Evolutionary conservation across 164 flowering plant genomes (phyloP).

Genomic region (Tetracentron sinense): DNA sequence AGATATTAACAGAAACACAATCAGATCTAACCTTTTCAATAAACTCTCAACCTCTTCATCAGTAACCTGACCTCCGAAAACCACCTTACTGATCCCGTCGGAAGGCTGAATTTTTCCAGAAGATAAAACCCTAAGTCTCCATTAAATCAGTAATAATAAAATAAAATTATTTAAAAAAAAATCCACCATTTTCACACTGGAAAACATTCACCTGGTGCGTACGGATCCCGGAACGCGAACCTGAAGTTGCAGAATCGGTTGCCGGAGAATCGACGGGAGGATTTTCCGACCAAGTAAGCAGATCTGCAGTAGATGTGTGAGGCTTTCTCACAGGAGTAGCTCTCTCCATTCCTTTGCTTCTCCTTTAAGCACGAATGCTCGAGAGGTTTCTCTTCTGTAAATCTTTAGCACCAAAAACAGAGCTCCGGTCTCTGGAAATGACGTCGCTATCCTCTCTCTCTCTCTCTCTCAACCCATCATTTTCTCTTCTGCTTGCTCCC

Average conservation of each 20-base stretch:
- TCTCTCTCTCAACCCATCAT: too few relatives aligned
- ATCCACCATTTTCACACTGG: slow-evolving; percentile 1
- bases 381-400: background rate
- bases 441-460: slow-evolving; percentile 8
- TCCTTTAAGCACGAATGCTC: background rate
- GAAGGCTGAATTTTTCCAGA: slow-evolving; percentile 56
- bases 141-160: background rate
- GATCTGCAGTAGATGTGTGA: slow-evolving; percentile 94
- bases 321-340: slow-evolving; percentile 83
- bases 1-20: background rate
- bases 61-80: slow-evolving; percentile 93
- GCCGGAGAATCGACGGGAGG: slow-evolving; percentile 45
- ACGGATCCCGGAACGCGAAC: slow-evolving; percentile 48
- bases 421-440: slow-evolving; percentile 6
- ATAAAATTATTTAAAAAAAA: too few relatives aligned
- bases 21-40: slow-evolving; percentile 76
- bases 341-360: slow-evolving; percentile 43
- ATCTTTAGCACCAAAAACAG: slow-evolving; percentile 12
- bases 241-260: slow-evolving; percentile 25
- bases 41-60: slow-evolving; percentile 85
- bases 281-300: slow-evolving; percentile 83
- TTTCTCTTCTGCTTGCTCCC: too few relatives aligned
- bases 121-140: slow-evolving; percentile 8
- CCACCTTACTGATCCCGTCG: slow-evolving; percentile 80
- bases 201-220: slow-evolving; percentile 47